Base-by-base conservation (phyloP, 2,329 filamentous ascomycete genomes). In the Diplocarpon mali region DNA sequence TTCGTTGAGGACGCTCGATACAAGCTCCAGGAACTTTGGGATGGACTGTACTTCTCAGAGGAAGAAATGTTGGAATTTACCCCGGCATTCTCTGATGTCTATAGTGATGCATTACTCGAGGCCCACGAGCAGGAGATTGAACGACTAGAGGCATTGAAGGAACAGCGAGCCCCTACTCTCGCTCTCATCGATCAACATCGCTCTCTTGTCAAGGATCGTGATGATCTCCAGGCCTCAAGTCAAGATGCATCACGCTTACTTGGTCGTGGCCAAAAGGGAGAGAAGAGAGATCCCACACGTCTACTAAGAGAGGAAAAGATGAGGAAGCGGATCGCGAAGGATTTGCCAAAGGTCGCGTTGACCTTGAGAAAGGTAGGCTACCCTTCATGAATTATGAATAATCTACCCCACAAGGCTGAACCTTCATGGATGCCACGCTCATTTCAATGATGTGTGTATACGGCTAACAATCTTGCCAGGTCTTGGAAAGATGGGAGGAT, bases 41-140 rank as follows among this genome's bases (percentile, higher is more conserved):
- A 98, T 61, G 73, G 78, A 0, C 69, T 98, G 1, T 96, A 92
- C 68, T 89, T 93, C 60, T 95, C 86, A 0, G 92, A 98, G 62
- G 92, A 98, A 59, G 92, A 98, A 67, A 96, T 96, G 89, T 77
- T 96, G 45, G 89, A 95, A 55, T 98, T 98, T 57, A 92, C 89
- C 0, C 92, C 93, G 0, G 92, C 89, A 35, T 96, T 96, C 62
- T 94, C 88, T 10, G 92, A 96, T 61, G 90, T 95, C 15, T 95
- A 93, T 66, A 95, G 88, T 57, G 92, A 98, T 62, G 92, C 92
- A 4, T 74, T 98, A 9, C 76, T 98, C 0, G 89, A 94, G 53
- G 89, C 92, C 0, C 93, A 98, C 59, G 92, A 98, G 68, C 80
- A 83, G 15, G 93, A 98, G 61, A 89, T 98, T 52, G 69, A 71